Evolutionary conservation across 495 filamentous ascomycete species (phyloP), one percentile per base, ranked within the genome.

Genomic region (Tetracladium setigerum): DNA sequence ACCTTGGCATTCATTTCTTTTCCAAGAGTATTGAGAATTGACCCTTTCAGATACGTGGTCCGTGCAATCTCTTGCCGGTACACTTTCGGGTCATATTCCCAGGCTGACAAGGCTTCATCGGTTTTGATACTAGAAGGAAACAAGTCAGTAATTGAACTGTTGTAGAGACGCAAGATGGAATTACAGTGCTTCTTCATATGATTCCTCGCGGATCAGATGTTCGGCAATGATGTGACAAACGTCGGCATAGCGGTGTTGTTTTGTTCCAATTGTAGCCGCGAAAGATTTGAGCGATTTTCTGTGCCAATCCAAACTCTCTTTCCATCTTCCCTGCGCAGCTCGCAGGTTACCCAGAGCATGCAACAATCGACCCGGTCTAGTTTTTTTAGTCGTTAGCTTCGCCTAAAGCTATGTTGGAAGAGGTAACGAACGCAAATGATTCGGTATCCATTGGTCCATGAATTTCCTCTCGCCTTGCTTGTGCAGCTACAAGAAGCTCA

Each of bases 261-360:
- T 49, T 12, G 55, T 58, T 7, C 60, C 62, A 16, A 66, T 27
- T 27, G 63, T 62, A 0, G 17, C 40, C 17, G 50, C 54, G 42
- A 58, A 57, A 31, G 60, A 58, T 7, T 37, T 32, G 15, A 48
- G 52, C 12, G 57, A 53, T 40, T 46, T 43, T 9, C 49, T 41
- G 17, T 66, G 62, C 31, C 47, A 60, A 4, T 51, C 16, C 11
- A 58, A 60, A 33, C 53, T 60, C 42, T 66, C 60, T 15, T 58
- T 54, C 30, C 33, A 42, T 15, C 19, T n/a, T 9, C 43, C 42
- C 49, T 62, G 55, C 2, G 34, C 24, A 15, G 40, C 42, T 19
- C 44, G 46, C 8, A 57, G 49, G 30, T 67, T 66, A 10, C 64
- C 62, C 14, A 63, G 53, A 7, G 48, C 55, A 41, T 64, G 58